Conservation (phyloP, 805 yeast species). For the Wickerhamomyces pijperi region DNA sequence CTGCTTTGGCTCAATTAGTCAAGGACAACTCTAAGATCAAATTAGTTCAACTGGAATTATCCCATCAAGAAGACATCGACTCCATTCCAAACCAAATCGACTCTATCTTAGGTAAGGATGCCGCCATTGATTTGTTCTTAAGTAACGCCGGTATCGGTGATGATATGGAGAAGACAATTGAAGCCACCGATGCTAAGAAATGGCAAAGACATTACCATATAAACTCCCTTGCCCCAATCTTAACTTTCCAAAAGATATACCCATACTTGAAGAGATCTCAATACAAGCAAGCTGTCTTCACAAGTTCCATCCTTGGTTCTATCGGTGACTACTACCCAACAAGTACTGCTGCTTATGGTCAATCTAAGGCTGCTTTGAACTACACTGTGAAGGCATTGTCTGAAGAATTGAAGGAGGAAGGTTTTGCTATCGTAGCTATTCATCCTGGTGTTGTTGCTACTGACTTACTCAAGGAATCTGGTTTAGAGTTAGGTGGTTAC, state of each 20-base stretch:
- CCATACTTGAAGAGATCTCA: constrained; percentile 13
- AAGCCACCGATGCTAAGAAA: constrained; percentile 1
- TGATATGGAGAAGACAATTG: neutral
- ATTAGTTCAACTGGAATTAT: constrained; percentile 15
- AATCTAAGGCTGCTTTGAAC: constrained; percentile 28
- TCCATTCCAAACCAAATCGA: constrained; percentile 6
- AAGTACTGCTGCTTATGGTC: constrained; percentile 22
- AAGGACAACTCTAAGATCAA: constrained; percentile 12
- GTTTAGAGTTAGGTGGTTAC: no score
- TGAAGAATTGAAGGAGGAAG: constrained; percentile 16
- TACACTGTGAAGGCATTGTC: constrained; percentile 19
- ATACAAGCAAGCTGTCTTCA: constrained; percentile 17
- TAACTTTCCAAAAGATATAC: constrained; percentile 10
- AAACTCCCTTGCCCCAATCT: constrained; percentile 18
- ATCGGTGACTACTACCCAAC: constrained; percentile 9
- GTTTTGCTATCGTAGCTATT: constrained; percentile 20
- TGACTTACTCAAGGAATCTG: constrained; percentile 9
- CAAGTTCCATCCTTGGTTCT: constrained; percentile 19
- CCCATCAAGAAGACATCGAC: constrained; percentile 9
- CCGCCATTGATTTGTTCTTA: constrained; percentile 15
- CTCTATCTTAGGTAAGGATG: constrained; percentile 1
- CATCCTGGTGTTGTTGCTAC: constrained; percentile 29
- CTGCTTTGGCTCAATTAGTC: constrained; percentile 6
- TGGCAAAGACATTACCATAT: constrained; percentile 10
- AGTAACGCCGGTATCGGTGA: constrained; percentile 18